Evolutionary conservation across 805 yeast genomes (phyloP), one percentile per base, ranked within the genome.

Genomic region (Cephaloascus fragrans): DNA sequence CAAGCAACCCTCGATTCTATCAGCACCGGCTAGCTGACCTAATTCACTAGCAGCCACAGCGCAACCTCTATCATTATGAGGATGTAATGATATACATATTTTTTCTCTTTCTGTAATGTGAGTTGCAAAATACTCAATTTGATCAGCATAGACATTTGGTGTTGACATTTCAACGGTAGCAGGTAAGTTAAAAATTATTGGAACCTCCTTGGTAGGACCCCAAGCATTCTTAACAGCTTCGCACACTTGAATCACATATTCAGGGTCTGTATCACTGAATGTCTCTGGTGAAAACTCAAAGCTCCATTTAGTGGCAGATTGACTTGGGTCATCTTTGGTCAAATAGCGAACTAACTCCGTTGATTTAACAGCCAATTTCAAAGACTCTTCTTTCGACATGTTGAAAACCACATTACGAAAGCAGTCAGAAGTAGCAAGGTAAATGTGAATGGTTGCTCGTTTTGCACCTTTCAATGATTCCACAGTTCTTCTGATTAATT

Each of bases 11-110:
- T 83, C 94, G 19, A 83, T 83, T 57, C 94, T 74, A 56, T 83
- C 87, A n/a, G 87, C 94, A 39, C 94, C 94, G 3, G 87, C 94
- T 59, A 83, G 52, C 52, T 77, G 80, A 35, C 84, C 94, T 41
- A 83, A 70, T 59, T 83, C 94, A 3, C 88, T 81, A 28, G 93
- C 93, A 9, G 90, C 93, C n/a, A 83, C 89, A 12, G 84, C 89
- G 56, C 90, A 83, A 18, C 94, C 94, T 52, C 94, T 72, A 61
- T 83, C 93, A 49, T 83, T 83, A 60, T 83, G 94, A 26, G 87
- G 84, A 57, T 83, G 94, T 40, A 84, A 71, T 12, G 93, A 83
- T 38, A 83, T 73, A 49, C 85, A 77, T 18, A 84, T 73, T 47
- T 70, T 79, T 41, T 81, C 84, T 47, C 94, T 75, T 45, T 83